These are phyloP conservation scores for Lactarius deliciosus DNA, from an alignment of 768 basidiomycete species.

Conservation along the genomic window DNA sequence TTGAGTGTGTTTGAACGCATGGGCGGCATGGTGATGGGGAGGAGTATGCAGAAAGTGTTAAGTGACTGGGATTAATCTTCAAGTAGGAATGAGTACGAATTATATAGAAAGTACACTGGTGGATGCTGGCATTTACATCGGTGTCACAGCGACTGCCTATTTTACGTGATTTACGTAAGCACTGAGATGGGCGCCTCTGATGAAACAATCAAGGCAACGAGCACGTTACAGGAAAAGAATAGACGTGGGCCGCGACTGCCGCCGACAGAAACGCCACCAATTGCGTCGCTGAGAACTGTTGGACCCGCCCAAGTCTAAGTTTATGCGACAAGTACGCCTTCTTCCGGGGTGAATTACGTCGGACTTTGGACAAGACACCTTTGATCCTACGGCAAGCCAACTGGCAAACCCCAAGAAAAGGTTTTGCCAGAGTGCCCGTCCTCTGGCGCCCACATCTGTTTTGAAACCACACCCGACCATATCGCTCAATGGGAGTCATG, in stretches of 20 bases:
- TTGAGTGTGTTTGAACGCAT: slow-evolving; percentile 6
- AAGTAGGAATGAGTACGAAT: not conserved
- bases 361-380: not conserved
- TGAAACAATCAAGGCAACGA: slow-evolving; percentile 11
- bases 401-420: not conserved
- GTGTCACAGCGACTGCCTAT: not conserved
- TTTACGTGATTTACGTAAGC: not conserved
- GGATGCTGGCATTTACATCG: not conserved
- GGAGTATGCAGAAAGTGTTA: not conserved
- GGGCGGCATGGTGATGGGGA: no score
- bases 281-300: not conserved
- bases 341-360: not conserved
- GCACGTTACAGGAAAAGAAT: not conserved
- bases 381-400: not conserved
- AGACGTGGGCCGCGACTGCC: not conserved
- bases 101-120: not conserved
- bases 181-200: not conserved
- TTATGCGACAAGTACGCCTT: not conserved
- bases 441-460: not conserved
- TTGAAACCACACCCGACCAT: not conserved
- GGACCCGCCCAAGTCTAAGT: not conserved
- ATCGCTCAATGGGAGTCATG: not conserved
- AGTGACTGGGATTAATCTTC: not conserved
- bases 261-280: not conserved
- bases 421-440: not conserved